Percentiles rank a stretch among this genome's conserved stretches.
Conservation (phyloP, 2,329 filamentous ascomycete species). For the Plenodomus lindquistii region DNA sequence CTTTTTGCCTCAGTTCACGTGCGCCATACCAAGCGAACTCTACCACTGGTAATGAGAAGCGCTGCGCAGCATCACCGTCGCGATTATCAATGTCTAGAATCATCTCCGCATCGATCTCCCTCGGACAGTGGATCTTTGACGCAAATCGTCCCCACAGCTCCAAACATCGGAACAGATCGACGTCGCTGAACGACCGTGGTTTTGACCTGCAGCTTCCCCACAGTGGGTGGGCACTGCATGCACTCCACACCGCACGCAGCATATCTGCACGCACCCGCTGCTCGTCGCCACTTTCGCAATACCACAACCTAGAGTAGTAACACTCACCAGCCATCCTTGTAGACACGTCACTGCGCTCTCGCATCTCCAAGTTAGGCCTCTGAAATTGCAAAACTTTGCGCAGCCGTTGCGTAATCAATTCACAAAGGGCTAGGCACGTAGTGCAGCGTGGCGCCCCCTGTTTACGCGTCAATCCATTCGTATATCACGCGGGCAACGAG, state of each 20-base stretch:
- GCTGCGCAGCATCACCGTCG: not conserved
- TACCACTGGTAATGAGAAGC: not conserved
- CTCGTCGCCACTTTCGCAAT: conserved; percentile 3
- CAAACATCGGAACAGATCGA: not conserved
- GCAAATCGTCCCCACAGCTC: not conserved
- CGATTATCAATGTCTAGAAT: not conserved
- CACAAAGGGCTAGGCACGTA: conserved; percentile 1
- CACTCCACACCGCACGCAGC: not conserved
- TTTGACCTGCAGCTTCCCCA: not conserved
- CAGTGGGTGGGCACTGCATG: not conserved
- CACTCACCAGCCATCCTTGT: not conserved
- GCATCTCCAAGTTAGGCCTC: not conserved
- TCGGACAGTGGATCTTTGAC: not conserved
- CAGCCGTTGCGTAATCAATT: not conserved
- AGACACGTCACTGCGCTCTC: not conserved
- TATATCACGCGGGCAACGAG: conserved; percentile 2
- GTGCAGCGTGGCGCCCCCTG: conserved; percentile 2
- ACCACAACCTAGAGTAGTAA: not conserved
- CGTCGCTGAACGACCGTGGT: not conserved
- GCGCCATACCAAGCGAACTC: not conserved
- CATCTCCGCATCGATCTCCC: not conserved
- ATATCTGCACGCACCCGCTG: not conserved
- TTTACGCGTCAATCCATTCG: conserved; percentile 9
- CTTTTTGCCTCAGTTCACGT: conserved; percentile 1
- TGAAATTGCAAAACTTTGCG: not conserved